Conservation (phyloP, 2,329 filamentous ascomycete genomes). For the Aspergillus proliferans region DNA sequence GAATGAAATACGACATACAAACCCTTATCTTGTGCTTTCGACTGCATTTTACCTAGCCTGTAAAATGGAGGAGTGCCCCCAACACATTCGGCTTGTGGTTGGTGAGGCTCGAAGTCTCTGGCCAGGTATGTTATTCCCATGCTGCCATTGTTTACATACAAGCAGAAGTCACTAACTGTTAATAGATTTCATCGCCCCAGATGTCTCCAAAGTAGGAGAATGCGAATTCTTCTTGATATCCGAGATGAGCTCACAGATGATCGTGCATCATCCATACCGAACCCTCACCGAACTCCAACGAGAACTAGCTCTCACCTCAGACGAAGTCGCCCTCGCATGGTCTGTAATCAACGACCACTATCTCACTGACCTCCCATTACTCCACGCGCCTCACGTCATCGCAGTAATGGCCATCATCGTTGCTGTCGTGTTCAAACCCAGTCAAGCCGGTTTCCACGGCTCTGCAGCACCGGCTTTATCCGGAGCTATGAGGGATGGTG, state of each 20-base stretch:
- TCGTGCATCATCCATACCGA: conserved; percentile 85
- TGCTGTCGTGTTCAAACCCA: conserved; percentile 72
- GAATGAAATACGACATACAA: conserved; percentile 85
- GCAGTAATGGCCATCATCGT: conserved; percentile 82
- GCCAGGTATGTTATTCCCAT: conserved; percentile 51
- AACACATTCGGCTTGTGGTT: conserved; percentile 88
- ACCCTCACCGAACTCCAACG: conserved; percentile 65
- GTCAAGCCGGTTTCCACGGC: conserved; percentile 36
- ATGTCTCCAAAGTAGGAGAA: conserved; percentile 80
- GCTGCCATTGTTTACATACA: not conserved
- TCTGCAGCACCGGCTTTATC: conserved; percentile 28
- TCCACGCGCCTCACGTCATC: conserved; percentile 79
- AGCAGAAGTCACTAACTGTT: conserved; percentile 10
- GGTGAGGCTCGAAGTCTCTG: conserved; percentile 79
- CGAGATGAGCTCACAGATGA: conserved; percentile 83
- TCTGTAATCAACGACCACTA: conserved; percentile 88
- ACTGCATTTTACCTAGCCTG: conserved; percentile 92
- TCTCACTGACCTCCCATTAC: conserved; percentile 81
- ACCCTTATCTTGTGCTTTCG: conserved; percentile 87
- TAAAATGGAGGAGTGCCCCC: conserved; percentile 96
- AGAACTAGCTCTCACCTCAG: conserved; percentile 65
- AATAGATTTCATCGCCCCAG: conserved; percentile 62
- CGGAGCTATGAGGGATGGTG: conserved; percentile 31
- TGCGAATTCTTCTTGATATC: conserved; percentile 91
- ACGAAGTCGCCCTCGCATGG: conserved; percentile 72